These are phyloP conservation scores for Phytopythium helicoides DNA, from an alignment of 352 stramenopile species.

Conservation along the genomic window DNA sequence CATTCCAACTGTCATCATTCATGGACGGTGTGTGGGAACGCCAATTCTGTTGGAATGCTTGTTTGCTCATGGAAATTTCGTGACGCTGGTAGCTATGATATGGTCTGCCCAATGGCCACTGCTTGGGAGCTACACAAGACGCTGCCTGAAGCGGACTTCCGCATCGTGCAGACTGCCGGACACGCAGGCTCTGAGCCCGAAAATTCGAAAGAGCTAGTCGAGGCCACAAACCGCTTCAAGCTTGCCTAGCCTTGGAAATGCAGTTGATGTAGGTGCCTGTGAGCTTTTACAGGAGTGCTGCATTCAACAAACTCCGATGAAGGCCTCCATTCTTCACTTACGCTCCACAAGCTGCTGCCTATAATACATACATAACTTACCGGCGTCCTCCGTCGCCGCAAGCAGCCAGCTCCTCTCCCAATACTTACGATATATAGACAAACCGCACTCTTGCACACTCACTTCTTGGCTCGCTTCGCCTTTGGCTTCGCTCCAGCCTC, in stretches of 20 bases:
- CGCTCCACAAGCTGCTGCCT: no score
- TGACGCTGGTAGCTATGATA: constrained; percentile 77
- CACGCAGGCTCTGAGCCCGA: constrained; percentile 47
- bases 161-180: constrained; percentile 47
- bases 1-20: constrained; percentile 92
- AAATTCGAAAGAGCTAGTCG: constrained; percentile 46
- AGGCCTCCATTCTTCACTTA: no score
- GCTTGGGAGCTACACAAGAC: constrained; percentile 72
- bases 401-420: not conserved
- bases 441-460: not conserved
- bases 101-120: constrained; percentile 69
- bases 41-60: constrained; percentile 35
- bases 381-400: no score
- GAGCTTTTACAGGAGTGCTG: no score
- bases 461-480: constrained; percentile 18
- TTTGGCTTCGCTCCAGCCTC: constrained; percentile 6
- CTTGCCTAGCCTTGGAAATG: not conserved
- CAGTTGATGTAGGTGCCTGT: no score
- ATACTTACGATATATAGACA: not conserved
- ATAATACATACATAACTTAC: no score
- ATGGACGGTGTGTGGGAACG: constrained; percentile 65
- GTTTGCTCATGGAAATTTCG: constrained; percentile 19
- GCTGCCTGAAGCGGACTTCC: constrained; percentile 46
- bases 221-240: constrained; percentile 41
- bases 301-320: no score